Evolutionary conservation across 2,329 filamentous ascomycete genomes (phyloP).

Genomic region (Cadophora sp.): DNA sequence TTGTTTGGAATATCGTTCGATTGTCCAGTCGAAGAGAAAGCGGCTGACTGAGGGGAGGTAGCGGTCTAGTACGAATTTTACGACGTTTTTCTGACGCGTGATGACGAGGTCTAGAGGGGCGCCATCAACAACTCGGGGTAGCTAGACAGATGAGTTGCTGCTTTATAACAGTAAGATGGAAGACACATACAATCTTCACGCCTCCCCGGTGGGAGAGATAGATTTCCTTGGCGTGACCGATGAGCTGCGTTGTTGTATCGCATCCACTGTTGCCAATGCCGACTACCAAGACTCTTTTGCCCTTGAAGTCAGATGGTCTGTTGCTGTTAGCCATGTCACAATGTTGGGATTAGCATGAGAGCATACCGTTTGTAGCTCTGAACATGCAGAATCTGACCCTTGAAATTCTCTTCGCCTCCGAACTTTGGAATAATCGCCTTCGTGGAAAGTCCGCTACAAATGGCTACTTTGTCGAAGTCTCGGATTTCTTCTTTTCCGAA

Average conservation of each 20-base stretch:
- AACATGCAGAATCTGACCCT: constrained; percentile 2
- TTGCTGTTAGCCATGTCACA: constrained; percentile 12
- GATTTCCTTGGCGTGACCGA: constrained; percentile 46
- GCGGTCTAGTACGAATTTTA: constrained; percentile 15
- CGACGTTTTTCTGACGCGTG: constrained; percentile 39
- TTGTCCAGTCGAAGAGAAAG: constrained; percentile 14
- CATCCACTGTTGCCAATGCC: constrained; percentile 50
- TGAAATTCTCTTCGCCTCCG: constrained; percentile 8
- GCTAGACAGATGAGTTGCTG: background rate
- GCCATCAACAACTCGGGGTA: constrained; percentile 43
- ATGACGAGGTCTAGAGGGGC: constrained; percentile 37
- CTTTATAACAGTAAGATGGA: background rate
- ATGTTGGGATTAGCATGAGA: background rate
- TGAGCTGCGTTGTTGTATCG: constrained; percentile 47
- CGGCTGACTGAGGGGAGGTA: background rate
- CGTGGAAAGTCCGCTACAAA: constrained; percentile 8
- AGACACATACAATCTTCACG: constrained; percentile 44
- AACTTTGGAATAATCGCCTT: constrained; percentile 1
- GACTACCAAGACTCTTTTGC: constrained; percentile 52
- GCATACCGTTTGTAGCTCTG: constrained; percentile 7
- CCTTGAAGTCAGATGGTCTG: constrained; percentile 46
- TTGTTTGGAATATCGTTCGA: constrained; percentile 35
- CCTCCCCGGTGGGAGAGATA: constrained; percentile 52
- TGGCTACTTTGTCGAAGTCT: constrained; percentile 7
- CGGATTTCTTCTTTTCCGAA: background rate